Conservation (phyloP, 768 basidiomycete genomes). For the Guyanaporus albipodus region DNA sequence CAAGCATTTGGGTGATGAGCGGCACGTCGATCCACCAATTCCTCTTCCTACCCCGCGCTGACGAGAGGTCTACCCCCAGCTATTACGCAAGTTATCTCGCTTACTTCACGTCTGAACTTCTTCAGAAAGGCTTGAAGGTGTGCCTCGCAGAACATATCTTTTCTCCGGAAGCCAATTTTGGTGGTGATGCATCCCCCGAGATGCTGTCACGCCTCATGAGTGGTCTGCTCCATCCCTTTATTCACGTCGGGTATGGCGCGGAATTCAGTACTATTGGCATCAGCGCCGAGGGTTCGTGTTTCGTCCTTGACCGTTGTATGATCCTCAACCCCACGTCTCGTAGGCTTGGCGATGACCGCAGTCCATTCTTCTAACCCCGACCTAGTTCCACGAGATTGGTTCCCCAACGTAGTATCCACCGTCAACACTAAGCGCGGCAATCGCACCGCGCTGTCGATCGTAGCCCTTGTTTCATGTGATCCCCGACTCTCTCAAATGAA, state of each 20-base stretch:
- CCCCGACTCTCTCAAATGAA: conserved; percentile 28
- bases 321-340: conserved; percentile 13
- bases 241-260: conserved; percentile 58
- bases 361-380: conserved; percentile 18
- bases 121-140: conserved; percentile 38
- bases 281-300: conserved; percentile 52
- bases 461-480: conserved; percentile 53
- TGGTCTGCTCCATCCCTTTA: conserved; percentile 61
- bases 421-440: conserved; percentile 9
- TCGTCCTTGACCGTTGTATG: conserved; percentile 35
- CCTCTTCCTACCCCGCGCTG: background rate
- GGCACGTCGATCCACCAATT: conserved; percentile 33
- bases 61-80: conserved; percentile 28
- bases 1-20: conserved; percentile 54
- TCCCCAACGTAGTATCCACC: conserved; percentile 16
- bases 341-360: conserved; percentile 56
- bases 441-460: conserved; percentile 42
- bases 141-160: conserved; percentile 59
- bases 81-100: conserved; percentile 56
- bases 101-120: conserved; percentile 47
- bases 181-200: conserved; percentile 14
- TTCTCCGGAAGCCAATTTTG: conserved; percentile 43
- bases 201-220: conserved; percentile 57
- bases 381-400: conserved; percentile 21
- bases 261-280: conserved; percentile 61